Base-by-base conservation (phyloP, 805 yeast genomes). In the Candida jianshihensis region DNA sequence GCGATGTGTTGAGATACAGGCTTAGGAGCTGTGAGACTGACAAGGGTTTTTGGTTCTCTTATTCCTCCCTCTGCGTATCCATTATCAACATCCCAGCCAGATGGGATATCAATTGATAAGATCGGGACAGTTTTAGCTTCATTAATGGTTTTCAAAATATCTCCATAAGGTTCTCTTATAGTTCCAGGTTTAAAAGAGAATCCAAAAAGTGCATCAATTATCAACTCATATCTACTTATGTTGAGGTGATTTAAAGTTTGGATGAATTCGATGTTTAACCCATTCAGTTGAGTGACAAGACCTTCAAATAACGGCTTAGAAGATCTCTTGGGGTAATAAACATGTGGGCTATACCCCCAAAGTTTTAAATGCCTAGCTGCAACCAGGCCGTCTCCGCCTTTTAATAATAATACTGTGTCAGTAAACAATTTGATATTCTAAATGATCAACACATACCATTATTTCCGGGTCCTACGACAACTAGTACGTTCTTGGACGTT, bases 31-130 rank as follows among this genome's bases (percentile, higher is more conserved):
- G 97, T 89, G 33, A 92, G 63, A 34, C 95, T 82, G 9, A 92
- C 78, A 33, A 92, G 64, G 46, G 78, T 75, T 6, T 70, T 58
- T 1, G 97, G 95, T 19, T 64, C 64, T 38, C 83, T 52, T 14
- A 64, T 51, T 0, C 56, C 60, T 10, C 62, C 58, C 2, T 57
- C 60, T 0, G 64, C 59, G 0, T 92, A 95, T 0, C 98, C 98
- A 7, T 70, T 52, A 51, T 92, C 95, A 10, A 92, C 97, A 53
- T 89, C 90, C 98, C 98, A 92, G 0, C 97, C 96, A 2, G 95
- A 83, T 0, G 98, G 98, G 32, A 90, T 75, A 57, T 92, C 98
- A 2, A 92, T 84, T 0, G 94, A 75, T 0, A 85, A 71, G 2
- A 88, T 73, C 2, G 89, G 90, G 3, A 75, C 51, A 1, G 43